phyloP scores from a whole-genome alignment of 768 basidiomycete species.

The Psilocybe tampanensis region DNA sequence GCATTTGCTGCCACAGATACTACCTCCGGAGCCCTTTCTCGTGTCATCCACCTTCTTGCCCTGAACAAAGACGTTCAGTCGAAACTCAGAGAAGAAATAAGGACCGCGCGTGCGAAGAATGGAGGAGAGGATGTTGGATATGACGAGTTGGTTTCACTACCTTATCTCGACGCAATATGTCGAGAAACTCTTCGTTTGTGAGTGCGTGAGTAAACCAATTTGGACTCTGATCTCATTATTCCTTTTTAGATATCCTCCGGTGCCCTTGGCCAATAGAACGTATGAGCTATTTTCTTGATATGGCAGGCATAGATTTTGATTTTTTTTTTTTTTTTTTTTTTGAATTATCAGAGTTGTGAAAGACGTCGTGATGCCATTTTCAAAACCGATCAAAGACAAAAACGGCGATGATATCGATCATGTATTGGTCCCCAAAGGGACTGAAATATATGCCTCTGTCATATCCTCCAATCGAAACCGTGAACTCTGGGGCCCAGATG shows the following conservation, averaged over 20 bases:
- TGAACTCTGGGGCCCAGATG: constrained; percentile 42
- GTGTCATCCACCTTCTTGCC: constrained; percentile 35
- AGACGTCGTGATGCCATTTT: constrained; percentile 13
- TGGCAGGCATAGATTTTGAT: too few species aligned
- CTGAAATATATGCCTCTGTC: constrained; percentile 40
- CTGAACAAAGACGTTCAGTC: constrained; percentile 28
- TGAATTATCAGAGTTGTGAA: constrained; percentile 2
- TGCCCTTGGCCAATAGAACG: constrained; percentile 2
- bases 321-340: neutral
- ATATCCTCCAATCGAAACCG: constrained; percentile 34
- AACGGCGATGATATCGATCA: neutral
- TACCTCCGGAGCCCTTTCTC: constrained; percentile 37
- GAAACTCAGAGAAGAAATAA: constrained; percentile 37
- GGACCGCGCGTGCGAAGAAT: constrained; percentile 17
- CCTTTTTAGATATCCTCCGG: constrained; percentile 9
- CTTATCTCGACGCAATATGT: constrained; percentile 38
- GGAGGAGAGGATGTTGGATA: constrained; percentile 32
- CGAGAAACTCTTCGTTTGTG: constrained; percentile 43
- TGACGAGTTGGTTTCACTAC: constrained; percentile 36
- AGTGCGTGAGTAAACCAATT: constrained; percentile 8
- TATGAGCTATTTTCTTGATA: too few species aligned
- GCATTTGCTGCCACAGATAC: constrained; percentile 44
- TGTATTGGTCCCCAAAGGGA: constrained; percentile 43
- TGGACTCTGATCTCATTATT: neutral
- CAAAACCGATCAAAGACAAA: constrained; percentile 6